These are phyloP conservation scores for Ogataea paraovalis DNA, from an alignment of 805 yeast genomes.

Conservation along the genomic window DNA sequence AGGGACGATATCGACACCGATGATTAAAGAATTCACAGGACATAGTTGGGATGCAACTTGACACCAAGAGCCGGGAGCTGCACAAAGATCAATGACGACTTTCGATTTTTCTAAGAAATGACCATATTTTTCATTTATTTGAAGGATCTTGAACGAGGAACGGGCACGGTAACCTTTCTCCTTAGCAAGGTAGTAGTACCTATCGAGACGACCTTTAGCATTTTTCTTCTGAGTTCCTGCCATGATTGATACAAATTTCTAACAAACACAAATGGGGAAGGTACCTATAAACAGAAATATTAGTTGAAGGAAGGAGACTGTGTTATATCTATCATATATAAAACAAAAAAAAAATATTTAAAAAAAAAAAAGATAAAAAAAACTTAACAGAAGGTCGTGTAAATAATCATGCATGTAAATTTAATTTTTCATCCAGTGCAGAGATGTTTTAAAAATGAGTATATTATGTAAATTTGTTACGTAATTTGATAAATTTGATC, in stretches of 20 bases:
- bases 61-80: slow-evolving; percentile 99
- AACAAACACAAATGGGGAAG: neutral
- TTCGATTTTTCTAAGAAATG: slow-evolving; percentile 91
- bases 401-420: too few relatives aligned
- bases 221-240: slow-evolving; percentile 90
- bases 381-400: neutral
- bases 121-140: slow-evolving; percentile 94
- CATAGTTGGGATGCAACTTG: slow-evolving; percentile 94
- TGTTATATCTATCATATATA: too few relatives aligned
- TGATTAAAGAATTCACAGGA: slow-evolving; percentile 88
- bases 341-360: neutral
- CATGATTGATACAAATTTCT: slow-evolving; percentile 14
- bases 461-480: too few relatives aligned
- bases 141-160: slow-evolving; percentile 93
- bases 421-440: too few relatives aligned
- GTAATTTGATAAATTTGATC: too few relatives aligned
- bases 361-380: neutral
- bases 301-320: neutral
- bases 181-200: slow-evolving; percentile 92
- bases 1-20: slow-evolving; percentile 98
- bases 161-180: slow-evolving; percentile 99
- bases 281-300: neutral
- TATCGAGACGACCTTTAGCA: slow-evolving; percentile 98
- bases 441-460: neutral
- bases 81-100: slow-evolving; percentile 96